Conservation (phyloP, 2,329 filamentous ascomycete species). For the Microcyclospora pomicola region DNA sequence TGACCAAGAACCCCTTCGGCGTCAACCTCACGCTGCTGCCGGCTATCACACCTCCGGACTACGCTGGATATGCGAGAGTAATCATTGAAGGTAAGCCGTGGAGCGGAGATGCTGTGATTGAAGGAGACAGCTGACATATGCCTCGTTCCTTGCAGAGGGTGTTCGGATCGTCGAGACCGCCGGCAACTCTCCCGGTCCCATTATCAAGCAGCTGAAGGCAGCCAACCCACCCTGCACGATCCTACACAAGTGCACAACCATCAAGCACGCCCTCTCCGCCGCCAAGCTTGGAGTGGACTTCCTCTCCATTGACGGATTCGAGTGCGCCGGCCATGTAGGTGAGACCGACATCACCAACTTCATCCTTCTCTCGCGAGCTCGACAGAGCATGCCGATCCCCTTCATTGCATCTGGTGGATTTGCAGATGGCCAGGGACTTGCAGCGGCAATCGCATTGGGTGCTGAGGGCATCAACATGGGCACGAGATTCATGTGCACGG, state of each 20-base stretch:
- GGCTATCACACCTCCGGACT: conserved; percentile 78
- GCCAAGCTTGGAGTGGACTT: conserved; percentile 95
- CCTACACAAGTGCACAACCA: conserved; percentile 95
- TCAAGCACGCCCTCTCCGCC: conserved; percentile 80
- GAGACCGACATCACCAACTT: conserved; percentile 83
- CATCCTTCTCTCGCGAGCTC: conserved; percentile 70
- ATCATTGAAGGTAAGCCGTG: conserved; percentile 51
- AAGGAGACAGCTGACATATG: too few species aligned
- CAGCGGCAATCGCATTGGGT: conserved; percentile 76
- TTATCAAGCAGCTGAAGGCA: conserved; percentile 78
- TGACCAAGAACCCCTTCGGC: conserved; percentile 71
- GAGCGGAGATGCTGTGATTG: too few species aligned
- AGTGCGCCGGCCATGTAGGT: conserved; percentile 84
- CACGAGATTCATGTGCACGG: conserved; percentile 91
- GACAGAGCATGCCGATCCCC: conserved; percentile 70
- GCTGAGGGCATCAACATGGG: conserved; percentile 98
- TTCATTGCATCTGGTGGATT: conserved; percentile 96
- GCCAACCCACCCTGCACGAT: conserved; percentile 54
- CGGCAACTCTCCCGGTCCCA: conserved; percentile 76
- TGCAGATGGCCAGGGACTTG: conserved; percentile 83
- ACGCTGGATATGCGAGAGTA: conserved; percentile 78
- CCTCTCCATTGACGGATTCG: conserved; percentile 91
- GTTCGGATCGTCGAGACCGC: conserved; percentile 86
- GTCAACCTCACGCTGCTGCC: conserved; percentile 94
- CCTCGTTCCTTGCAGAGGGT: conserved; percentile 42